Conservation (phyloP, 148 eudicot genomes). For the Fallopia convolvulus region DNA sequence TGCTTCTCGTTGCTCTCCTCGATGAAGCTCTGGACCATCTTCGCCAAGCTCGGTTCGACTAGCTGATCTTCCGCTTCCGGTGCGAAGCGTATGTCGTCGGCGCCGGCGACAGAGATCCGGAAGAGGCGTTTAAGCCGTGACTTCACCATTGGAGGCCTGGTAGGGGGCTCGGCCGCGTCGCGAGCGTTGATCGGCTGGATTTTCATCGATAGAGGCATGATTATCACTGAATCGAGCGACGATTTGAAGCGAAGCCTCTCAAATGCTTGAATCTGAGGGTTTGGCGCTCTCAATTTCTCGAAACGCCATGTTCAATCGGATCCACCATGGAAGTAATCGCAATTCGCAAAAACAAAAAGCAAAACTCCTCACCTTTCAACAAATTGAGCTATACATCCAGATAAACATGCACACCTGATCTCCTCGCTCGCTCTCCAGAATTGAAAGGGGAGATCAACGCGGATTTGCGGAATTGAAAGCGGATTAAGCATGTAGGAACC, state of each 20-base stretch:
- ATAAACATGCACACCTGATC: slow-evolving; percentile 5
- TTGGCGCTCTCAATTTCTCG: slow-evolving; percentile 1
- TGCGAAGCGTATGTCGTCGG: background rate
- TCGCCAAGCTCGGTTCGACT: slow-evolving; percentile 50
- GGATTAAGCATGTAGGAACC: background rate
- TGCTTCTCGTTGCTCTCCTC: slow-evolving; percentile 41
- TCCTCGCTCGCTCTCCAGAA: background rate
- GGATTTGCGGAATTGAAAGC: background rate
- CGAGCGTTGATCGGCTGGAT: slow-evolving; percentile 64
- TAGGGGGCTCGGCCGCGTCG: slow-evolving; percentile 15
- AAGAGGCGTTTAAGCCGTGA: slow-evolving; percentile 62
- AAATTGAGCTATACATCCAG: background rate
- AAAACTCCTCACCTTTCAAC: background rate
- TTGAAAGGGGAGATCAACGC: background rate
- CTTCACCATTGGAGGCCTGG: slow-evolving; percentile 40
- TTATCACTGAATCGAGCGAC: background rate
- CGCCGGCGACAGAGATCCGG: slow-evolving; percentile 26
- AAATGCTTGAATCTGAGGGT: slow-evolving; percentile 11
- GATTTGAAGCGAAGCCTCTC: background rate
- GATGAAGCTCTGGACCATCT: slow-evolving; percentile 56
- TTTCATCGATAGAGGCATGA: slow-evolving; percentile 62
- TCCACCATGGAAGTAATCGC: background rate
- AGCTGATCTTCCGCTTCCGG: background rate
- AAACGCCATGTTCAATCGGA: slow-evolving; percentile 14
- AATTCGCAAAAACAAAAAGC: background rate